Evolutionary conservation across 805 yeast genomes (phyloP).

Genomic region (Teunomyces stri): DNA sequence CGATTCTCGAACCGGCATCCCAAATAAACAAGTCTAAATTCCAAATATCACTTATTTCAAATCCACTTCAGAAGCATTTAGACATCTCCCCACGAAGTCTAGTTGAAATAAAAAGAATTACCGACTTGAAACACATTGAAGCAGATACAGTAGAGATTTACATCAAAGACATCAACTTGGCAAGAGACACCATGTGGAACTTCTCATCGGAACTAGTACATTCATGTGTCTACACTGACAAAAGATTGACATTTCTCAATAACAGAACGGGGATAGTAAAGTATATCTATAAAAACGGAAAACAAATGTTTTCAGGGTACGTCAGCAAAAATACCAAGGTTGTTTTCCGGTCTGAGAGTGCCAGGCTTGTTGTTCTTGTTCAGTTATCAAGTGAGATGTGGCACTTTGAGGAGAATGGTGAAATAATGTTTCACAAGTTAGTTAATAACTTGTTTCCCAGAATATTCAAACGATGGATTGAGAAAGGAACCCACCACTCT

Average conservation of each 20-base stretch:
- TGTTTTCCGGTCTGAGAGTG: conserved; percentile 88
- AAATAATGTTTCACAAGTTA: conserved; percentile 86
- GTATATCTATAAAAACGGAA: conserved; percentile 64
- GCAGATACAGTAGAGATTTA: conserved; percentile 82
- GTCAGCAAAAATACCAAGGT: conserved; percentile 72
- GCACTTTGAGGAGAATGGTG: conserved; percentile 97
- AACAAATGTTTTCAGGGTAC: conserved; percentile 69
- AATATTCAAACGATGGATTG: conserved; percentile 84
- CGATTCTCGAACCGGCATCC: conserved; percentile 4
- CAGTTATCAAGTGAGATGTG: conserved; percentile 96
- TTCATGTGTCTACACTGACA: conserved; percentile 64
- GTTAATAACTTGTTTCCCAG: conserved; percentile 91
- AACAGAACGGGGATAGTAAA: conserved; percentile 62
- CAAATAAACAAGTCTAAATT: conserved; percentile 19
- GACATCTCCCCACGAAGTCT: conserved; percentile 67
- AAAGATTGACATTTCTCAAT: conserved; percentile 60
- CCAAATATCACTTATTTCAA: conserved; percentile 57
- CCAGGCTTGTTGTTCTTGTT: conserved; percentile 74
- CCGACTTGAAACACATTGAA: conserved; percentile 48
- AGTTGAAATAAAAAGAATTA: conserved; percentile 51
- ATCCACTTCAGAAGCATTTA: conserved; percentile 56
- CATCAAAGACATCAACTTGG: conserved; percentile 73
- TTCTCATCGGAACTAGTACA: conserved; percentile 61
- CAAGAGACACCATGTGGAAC: conserved; percentile 93
- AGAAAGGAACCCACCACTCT: conserved; percentile 82